phyloP scores from a whole-genome alignment of 306 rosid genomes.

The Datisca glomerata region DNA sequence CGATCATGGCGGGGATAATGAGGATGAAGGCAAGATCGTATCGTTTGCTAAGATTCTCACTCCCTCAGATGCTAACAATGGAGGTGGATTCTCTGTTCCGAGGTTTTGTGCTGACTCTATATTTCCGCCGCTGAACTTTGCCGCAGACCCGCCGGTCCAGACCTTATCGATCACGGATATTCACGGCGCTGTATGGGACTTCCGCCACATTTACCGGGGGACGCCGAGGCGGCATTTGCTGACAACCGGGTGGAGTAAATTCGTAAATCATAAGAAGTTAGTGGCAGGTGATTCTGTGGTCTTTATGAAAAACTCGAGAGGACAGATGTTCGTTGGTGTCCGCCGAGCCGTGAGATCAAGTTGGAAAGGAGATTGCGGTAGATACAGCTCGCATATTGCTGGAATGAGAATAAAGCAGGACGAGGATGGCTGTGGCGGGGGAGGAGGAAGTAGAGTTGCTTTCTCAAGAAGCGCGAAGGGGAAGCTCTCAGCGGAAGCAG shows the following conservation, averaged over 20 bases:
- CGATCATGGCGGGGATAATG: not conserved
- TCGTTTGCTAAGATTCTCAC: slow-evolving; percentile 58
- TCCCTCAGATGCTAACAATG: slow-evolving; percentile 73
- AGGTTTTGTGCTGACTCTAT: slow-evolving; percentile 60
- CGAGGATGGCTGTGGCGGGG: slow-evolving; percentile 14
- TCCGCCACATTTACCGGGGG: slow-evolving; percentile 66
- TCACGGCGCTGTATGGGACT: slow-evolving; percentile 49
- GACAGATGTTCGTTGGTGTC: slow-evolving; percentile 38
- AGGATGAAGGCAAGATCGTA: slow-evolving; percentile 12
- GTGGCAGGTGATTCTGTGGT: slow-evolving; percentile 64
- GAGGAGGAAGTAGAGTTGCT: slow-evolving; percentile 16
- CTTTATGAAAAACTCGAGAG: slow-evolving; percentile 31
- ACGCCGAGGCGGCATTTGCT: slow-evolving; percentile 73
- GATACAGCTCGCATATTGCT: slow-evolving; percentile 12
- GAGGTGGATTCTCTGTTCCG: slow-evolving; percentile 80
- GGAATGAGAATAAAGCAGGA: slow-evolving; percentile 8
- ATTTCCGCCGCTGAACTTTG: slow-evolving; percentile 46
- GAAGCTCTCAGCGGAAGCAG: slow-evolving; percentile 22
- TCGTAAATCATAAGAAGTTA: slow-evolving; percentile 56
- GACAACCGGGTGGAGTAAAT: slow-evolving; percentile 82
- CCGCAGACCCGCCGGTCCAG: slow-evolving; percentile 58
- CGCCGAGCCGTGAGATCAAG: slow-evolving; percentile 34
- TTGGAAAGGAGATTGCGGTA: not conserved
- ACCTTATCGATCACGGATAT: slow-evolving; percentile 36
- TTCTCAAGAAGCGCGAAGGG: slow-evolving; percentile 33